A percentile compares a stretch with the other conserved stretches of the same genome.
Evolutionary conservation across 345 rosid genomes (phyloP).

Genomic region (Moringa oleifera): DNA sequence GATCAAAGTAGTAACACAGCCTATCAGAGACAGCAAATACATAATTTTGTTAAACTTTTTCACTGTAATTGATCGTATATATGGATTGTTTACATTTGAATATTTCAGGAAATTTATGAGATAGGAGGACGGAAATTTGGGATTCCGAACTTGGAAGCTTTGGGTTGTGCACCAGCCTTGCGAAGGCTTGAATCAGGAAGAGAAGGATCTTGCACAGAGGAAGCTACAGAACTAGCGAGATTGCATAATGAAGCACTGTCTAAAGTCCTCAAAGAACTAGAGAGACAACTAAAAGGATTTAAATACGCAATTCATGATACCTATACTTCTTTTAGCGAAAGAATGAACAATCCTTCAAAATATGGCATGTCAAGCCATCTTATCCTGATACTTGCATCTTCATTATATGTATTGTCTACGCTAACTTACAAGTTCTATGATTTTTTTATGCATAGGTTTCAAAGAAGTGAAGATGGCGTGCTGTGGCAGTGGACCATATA

Average conservation of each 20-base stretch:
- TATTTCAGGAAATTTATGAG: constrained; percentile 48
- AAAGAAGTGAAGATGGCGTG: constrained; percentile 61
- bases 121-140: constrained; percentile 74
- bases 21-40: no score
- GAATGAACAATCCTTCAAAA: constrained; percentile 50
- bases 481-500: constrained; percentile 60
- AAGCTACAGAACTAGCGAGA: constrained; percentile 38
- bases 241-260: constrained; percentile 58
- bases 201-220: constrained; percentile 47
- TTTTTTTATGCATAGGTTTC: constrained; percentile 36
- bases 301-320: constrained; percentile 58
- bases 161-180: constrained; percentile 68
- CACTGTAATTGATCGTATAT: no score
- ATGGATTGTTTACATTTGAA: no score
- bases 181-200: constrained; percentile 27
- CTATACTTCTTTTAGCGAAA: constrained; percentile 33
- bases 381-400: neutral
- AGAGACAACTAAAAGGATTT: constrained; percentile 49
- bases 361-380: constrained; percentile 39
- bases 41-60: no score
- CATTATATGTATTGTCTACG: neutral
- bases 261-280: constrained; percentile 29
- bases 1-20: constrained; percentile 23
- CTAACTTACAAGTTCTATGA: no score
- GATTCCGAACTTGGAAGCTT: constrained; percentile 46